phyloP scores from a whole-genome alignment of 441 rosid genomes.

The Gossypium davidsonii region DNA sequence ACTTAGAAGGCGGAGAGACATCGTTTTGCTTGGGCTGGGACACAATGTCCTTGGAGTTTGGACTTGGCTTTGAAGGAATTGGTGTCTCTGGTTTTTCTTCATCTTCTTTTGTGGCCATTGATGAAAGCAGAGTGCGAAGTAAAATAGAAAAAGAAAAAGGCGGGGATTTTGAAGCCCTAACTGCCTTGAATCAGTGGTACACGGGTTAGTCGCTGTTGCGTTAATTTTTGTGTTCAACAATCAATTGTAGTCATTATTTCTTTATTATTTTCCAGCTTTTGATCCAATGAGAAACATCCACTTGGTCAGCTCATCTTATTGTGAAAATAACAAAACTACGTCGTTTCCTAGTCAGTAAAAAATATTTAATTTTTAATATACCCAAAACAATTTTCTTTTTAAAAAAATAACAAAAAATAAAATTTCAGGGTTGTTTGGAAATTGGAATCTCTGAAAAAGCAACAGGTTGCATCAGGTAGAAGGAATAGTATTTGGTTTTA shows the following conservation, averaged over 20 bases:
- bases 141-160: slow-evolving; percentile 18
- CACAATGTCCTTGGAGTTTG: slow-evolving; percentile 19
- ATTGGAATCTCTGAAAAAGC: too few relatives aligned
- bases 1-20: slow-evolving; percentile 29
- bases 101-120: slow-evolving; percentile 40
- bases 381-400: too few relatives aligned
- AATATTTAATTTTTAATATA: too few relatives aligned
- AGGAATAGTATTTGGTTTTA: too few relatives aligned
- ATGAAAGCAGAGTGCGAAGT: not conserved
- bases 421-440: too few relatives aligned
- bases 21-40: slow-evolving; percentile 28
- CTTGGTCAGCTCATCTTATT: not conserved
- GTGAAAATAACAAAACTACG: not conserved
- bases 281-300: not conserved
- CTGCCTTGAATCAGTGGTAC: not conserved
- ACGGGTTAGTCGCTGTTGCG: not conserved
- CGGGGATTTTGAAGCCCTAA: slow-evolving; percentile 52
- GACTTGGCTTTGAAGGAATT: slow-evolving; percentile 24
- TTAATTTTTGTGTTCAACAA: too few relatives aligned
- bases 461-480: too few relatives aligned
- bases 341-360: not conserved
- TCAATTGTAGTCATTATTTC: not conserved
- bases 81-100: slow-evolving; percentile 29
- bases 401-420: too few relatives aligned
- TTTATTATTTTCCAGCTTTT: not conserved